Conservation (phyloP, 1,284 basidiomycete species). For the Tilletia walkeri region DNA sequence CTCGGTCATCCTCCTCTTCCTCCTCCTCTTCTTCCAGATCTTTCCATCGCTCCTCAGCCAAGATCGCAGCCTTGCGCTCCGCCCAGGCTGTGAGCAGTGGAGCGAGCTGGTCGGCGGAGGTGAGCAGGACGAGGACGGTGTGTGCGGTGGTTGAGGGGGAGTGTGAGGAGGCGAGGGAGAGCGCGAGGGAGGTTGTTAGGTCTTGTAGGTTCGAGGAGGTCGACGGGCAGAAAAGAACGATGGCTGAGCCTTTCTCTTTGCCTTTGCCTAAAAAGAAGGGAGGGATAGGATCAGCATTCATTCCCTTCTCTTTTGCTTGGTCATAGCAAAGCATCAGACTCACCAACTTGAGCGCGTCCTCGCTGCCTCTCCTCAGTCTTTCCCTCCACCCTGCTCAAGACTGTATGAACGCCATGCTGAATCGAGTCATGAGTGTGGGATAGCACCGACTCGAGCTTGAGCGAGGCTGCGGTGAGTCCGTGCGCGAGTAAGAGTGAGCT, state of each 20-base stretch:
- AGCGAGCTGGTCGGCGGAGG: neutral
- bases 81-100: constrained; percentile 8
- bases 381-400: neutral
- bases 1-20: neutral
- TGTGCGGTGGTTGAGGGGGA: neutral
- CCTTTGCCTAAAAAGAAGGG: neutral
- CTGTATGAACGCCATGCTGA: neutral
- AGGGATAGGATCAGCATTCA: too few relatives aligned
- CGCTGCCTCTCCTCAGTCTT: neutral
- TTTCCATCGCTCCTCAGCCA: neutral
- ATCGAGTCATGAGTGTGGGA: neutral
- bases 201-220: neutral
- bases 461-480: constrained; percentile 7
- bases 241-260: neutral
- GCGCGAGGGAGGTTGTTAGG: neutral
- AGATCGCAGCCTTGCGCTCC: constrained; percentile 1
- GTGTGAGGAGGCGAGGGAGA: neutral
- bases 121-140: constrained; percentile 8
- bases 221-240: constrained; percentile 7
- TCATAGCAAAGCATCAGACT: neutral
- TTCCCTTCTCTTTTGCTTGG: too few relatives aligned
- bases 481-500: neutral
- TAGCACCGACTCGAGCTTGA: neutral
- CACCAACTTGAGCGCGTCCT: neutral
- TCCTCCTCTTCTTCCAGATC: neutral